A percentile compares a stretch with the other conserved stretches of the same genome.
phyloP scores from a whole-genome alignment of 2,329 filamentous ascomycete genomes.

The Leptodontidium sp. region DNA sequence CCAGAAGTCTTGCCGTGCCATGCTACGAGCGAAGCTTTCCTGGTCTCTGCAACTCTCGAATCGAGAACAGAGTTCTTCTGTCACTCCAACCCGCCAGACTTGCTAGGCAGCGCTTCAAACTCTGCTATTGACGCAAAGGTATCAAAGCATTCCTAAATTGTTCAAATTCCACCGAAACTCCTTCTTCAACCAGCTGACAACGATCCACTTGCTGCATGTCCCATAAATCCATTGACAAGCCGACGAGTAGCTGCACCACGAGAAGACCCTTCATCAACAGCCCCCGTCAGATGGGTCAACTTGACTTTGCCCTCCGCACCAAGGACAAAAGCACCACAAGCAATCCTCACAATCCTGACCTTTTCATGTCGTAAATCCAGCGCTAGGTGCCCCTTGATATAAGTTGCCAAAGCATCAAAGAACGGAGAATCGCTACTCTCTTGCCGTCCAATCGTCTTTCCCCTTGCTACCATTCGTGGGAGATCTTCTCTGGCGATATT shows the following conservation, averaged over 20 bases:
- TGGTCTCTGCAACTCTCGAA: background rate
- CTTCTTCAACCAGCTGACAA: slow-evolving; percentile 18
- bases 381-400: slow-evolving; percentile 52
- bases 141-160: background rate
- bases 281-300: slow-evolving; percentile 41
- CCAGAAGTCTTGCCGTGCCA: too few relatives aligned
- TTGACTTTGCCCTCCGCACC: slow-evolving; percentile 52
- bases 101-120: too few relatives aligned
- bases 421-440: slow-evolving; percentile 45
- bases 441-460: slow-evolving; percentile 34
- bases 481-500: slow-evolving; percentile 53
- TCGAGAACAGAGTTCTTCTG: too few relatives aligned
- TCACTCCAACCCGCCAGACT: too few relatives aligned
- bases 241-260: slow-evolving; percentile 37
- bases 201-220: slow-evolving; percentile 31
- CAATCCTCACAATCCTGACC: slow-evolving; percentile 51
- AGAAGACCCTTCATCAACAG: slow-evolving; percentile 30
- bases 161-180: background rate
- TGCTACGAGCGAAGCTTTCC: too few relatives aligned
- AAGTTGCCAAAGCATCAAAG: slow-evolving; percentile 49
- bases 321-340: slow-evolving; percentile 53
- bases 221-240: slow-evolving; percentile 38
- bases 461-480: slow-evolving; percentile 41
- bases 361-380: slow-evolving; percentile 50
- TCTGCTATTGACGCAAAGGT: too few relatives aligned